Evolutionary conservation across 371 early-diverging fungal genomes (phyloP), one percentile per base, ranked within the genome.

Genomic region (Syncephalastrum racemosum): DNA sequence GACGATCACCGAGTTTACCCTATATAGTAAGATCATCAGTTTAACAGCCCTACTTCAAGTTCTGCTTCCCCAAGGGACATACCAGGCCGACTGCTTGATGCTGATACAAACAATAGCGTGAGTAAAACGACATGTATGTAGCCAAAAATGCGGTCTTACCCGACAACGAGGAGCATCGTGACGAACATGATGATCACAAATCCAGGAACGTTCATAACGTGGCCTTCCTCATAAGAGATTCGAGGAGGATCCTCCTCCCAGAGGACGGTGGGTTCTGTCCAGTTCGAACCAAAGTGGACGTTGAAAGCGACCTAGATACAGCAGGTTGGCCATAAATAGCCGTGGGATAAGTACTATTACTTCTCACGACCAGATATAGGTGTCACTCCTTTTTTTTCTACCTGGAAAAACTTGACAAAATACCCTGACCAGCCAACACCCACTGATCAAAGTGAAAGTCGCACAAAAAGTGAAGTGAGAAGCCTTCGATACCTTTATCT

Each of bases 391-490:
- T 27, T 31, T 31, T 31, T 31, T 31, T 31, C 36, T 31, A 31
- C 36, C 36, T 51, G 22, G 43, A 91, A 77, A 55, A 93, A 89
- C 16, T 79, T 70, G 19, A 81, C 82, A 58, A 93, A 78, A 60
- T 93, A 93, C 15, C 79, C 83, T 20, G 90, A 88, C 90, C 92
- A 93, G 13, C 90, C 89, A 16, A 85, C 86, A 31, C 81, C 82
- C 5, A 72, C 64, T 60, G 41, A 31, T 42, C n/a, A n/a, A 27
- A 36, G 23, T 15, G 19, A 39, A 44, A 42, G 43, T 50, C 2
- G 42, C 16, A 8, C 36, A 6, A 18, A 31, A 8, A 10, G 36
- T 5, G 5, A 31, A 40, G 40, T 22, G 47, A 54, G 15, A 16
- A 48, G 25, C 14, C 36, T 25, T 23, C 23, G 36, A 50, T 10